Evolutionary conservation across 1,139 yeast species (phyloP).

Genomic region (Kluyveromyces marxianus): DNA sequence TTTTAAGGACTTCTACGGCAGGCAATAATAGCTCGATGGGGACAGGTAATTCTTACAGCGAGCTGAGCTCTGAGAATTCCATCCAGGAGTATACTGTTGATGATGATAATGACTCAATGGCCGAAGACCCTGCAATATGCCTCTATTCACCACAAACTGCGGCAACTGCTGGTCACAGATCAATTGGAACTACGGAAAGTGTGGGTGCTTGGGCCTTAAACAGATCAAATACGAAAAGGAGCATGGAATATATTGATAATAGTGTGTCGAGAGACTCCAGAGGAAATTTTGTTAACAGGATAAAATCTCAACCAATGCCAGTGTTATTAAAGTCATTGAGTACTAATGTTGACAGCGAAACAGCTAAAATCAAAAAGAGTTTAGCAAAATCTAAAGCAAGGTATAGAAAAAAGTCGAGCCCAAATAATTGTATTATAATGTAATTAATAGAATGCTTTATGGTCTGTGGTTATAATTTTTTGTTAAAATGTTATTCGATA

Average conservation of each 20-base stretch:
- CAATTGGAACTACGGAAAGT: constrained; percentile 25
- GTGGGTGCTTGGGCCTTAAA: constrained; percentile 25
- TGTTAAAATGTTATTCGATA: no score
- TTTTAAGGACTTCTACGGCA: neutral
- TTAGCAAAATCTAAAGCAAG: constrained; percentile 6
- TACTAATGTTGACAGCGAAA: constrained; percentile 11
- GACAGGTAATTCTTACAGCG: neutral
- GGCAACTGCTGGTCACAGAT: constrained; percentile 25
- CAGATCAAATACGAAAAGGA: constrained; percentile 4
- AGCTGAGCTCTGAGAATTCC: constrained; percentile 1
- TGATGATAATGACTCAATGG: constrained; percentile 8
- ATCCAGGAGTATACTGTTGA: constrained; percentile 2
- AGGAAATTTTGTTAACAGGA: neutral
- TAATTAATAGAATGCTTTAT: neutral
- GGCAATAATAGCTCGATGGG: neutral
- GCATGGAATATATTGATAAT: neutral
- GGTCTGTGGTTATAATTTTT: neutral
- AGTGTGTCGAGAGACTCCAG: neutral
- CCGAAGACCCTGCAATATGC: constrained; percentile 15
- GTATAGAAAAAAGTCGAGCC: constrained; percentile 3
- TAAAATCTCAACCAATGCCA: constrained; percentile 16
- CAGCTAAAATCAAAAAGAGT: constrained; percentile 5
- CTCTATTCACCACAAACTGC: constrained; percentile 22
- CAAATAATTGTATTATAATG: constrained; percentile 11
- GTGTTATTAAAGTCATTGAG: constrained; percentile 13